These are phyloP conservation scores for Breviolum minutum DNA, from an alignment of 73 alveolate genomes.

Conservation along the genomic window DNA sequence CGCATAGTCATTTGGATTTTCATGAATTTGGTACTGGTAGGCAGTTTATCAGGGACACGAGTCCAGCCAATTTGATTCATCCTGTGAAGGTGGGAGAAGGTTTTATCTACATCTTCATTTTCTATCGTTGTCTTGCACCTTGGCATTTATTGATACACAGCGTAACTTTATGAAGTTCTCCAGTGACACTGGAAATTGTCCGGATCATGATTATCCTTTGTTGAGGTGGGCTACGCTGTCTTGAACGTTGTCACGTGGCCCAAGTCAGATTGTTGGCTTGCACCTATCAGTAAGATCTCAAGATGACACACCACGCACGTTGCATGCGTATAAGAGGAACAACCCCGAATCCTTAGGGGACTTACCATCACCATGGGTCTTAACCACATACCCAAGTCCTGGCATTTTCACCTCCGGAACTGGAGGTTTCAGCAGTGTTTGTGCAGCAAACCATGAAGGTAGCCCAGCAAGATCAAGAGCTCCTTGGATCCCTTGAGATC, in stretches of 20 bases:
- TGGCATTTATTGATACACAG: too few species aligned
- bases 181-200: too few species aligned
- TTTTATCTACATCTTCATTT: constrained; percentile 65
- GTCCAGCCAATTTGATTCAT: too few species aligned
- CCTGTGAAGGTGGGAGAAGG: constrained; percentile 28
- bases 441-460: constrained; percentile 85
- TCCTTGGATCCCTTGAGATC: not conserved
- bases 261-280: not conserved
- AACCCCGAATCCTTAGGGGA: too few species aligned
- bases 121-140: constrained; percentile 43
- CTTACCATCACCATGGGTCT: too few species aligned
- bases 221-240: constrained; percentile 64
- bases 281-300: too few species aligned
- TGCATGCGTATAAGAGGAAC: too few species aligned
- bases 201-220: too few species aligned
- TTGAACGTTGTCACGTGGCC: constrained; percentile 61
- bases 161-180: too few species aligned
- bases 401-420: not conserved
- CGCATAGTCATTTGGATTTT: not conserved
- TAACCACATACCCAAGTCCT: too few species aligned
- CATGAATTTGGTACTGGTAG: not conserved
- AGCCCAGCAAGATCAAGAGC: constrained; percentile 82
- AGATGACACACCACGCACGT: too few species aligned
- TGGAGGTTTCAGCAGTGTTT: constrained; percentile 53
- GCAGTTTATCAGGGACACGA: too few species aligned